Evolutionary conservation across 1,284 basidiomycete genomes (phyloP).

Genomic region (Athelia sp.): DNA sequence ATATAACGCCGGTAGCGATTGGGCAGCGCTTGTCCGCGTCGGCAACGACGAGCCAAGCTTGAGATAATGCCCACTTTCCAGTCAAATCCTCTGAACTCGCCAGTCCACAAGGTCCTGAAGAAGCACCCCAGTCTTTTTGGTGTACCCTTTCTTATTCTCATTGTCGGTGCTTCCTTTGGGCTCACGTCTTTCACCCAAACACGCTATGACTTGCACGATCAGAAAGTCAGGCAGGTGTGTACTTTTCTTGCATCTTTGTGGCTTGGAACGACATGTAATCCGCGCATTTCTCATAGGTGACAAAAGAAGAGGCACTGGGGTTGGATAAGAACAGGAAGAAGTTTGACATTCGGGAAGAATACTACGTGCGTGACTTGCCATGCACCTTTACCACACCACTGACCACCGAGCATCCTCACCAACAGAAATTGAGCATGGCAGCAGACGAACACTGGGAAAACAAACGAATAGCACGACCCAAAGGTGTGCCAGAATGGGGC

Average conservation of each 20-base stretch:
- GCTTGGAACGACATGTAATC: no score
- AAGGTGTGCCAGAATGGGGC: constrained; percentile 86
- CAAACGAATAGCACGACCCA: constrained; percentile 79
- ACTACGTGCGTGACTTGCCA: constrained; percentile 67
- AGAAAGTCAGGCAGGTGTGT: constrained; percentile 69
- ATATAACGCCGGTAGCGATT: background rate
- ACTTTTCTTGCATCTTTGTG: background rate
- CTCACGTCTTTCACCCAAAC: constrained; percentile 85
- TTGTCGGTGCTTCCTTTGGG: constrained; percentile 86
- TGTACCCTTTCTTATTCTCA: constrained; percentile 80
- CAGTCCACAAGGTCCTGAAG: constrained; percentile 42
- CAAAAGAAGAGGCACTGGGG: constrained; percentile 80
- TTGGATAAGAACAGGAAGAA: constrained; percentile 78
- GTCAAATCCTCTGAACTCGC: constrained; percentile 46
- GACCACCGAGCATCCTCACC: background rate
- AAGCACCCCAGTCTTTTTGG: constrained; percentile 75
- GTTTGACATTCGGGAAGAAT: constrained; percentile 93
- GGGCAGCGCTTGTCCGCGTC: no score
- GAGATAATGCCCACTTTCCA: constrained; percentile 56
- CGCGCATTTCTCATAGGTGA: constrained; percentile 40
- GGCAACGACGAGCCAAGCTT: no score
- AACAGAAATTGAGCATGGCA: constrained; percentile 60
- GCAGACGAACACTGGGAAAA: constrained; percentile 80
- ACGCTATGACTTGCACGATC: constrained; percentile 84
- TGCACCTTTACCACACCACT: constrained; percentile 3